Base-by-base conservation (phyloP, 257 asterid species). In the Anisodus acutangulus region DNA sequence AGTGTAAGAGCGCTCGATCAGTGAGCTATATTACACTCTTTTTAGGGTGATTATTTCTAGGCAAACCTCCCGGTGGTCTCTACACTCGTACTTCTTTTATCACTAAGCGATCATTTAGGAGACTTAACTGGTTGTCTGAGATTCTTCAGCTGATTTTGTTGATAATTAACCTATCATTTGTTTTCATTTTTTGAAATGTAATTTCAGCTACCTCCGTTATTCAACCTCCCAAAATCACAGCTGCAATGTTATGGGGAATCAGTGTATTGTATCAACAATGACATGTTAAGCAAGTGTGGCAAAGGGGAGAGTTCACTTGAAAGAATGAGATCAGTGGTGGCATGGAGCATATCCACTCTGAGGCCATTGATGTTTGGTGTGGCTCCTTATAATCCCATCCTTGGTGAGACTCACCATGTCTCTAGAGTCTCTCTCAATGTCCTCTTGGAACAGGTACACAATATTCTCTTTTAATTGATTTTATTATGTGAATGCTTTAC, bases 321-420 rank as follows among this genome's bases (percentile, higher is more conserved):
- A 0, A 89, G 99, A 49, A 87, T 94, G 54, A 8, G 83, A 3
- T 86, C 90, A 2, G 95, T 94, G 12, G 97, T 94, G 3, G 98
- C 90, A 4, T 96, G 98, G 99, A 96, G 91, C 89, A 86, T 94
- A 76, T 96, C 98, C 35, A 93, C 94, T 2, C 3, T 88, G 15
- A 91, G 99, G 0, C 98, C 98, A 0, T 83, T 93, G 80, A 43
- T 83, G 55, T 94, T 96, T n/a, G 99, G 98, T 3, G 83, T 93
- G 79, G 97, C 97, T 39, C 99, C 99, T 3, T 96, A 90, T 83
- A 96, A 96, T 89, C 97, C 99, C 15, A 79, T 94, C 31, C 98
- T 96, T 47, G 99, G 99, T 51, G 99, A 96, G 85, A 94, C 98
- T 83, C 99, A 96, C 85, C 98, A 96, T 84, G 98, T 92, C 82